Evolutionary conservation across 768 basidiomycete species (phyloP), one percentile per base, ranked within the genome.

Genomic region (Boletus pseudopeckii): DNA sequence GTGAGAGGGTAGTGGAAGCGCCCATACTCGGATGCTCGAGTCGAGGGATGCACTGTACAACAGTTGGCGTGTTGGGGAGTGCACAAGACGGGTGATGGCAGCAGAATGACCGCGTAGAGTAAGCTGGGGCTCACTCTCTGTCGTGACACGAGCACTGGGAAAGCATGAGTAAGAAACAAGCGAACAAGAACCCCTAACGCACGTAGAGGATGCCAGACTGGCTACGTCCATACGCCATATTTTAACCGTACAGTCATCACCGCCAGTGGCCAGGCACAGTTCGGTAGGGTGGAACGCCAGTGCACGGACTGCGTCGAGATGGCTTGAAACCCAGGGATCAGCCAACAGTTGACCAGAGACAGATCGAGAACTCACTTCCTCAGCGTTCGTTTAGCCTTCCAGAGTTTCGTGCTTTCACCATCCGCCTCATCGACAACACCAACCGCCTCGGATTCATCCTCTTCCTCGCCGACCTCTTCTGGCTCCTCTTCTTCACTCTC

Each of bases 181-280:
- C 0, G 4, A 48, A 45, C 33, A 33, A 43, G 54, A 63, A 51
- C 48, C 37, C 56, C 48, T 0, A 40, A 83, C 91, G 68, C 74
- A 94, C 92, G 80, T 80, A 52, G 85, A 84, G 40, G 88, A 87
- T 30, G 90, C 79, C 54, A 94, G 75, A 60, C 82, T 78, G 38
- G 83, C 75, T 15, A 88, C 80, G 59, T 96, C 91, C 75, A 92
- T 81, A 52, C 91, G 81, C 97, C 97, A 99, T 48, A 98, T 82
- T 71, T 99, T 99, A 50, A 98, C 86, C 7, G 92, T 94, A 67
- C 84, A 90, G 67, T 99, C 97, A 67, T 98, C 96, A 28, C 94
- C 92, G 22, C 88, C 97, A 43, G 89, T 92, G n/a, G 90, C 94
- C 50, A 98, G 74, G 63, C 86, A 86, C 41, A 92, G 72, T 59